A percentile compares a stretch with the other conserved stretches of the same genome.
Evolutionary conservation across 116 monocot species (phyloP).

Genomic region (Zostera marina): DNA sequence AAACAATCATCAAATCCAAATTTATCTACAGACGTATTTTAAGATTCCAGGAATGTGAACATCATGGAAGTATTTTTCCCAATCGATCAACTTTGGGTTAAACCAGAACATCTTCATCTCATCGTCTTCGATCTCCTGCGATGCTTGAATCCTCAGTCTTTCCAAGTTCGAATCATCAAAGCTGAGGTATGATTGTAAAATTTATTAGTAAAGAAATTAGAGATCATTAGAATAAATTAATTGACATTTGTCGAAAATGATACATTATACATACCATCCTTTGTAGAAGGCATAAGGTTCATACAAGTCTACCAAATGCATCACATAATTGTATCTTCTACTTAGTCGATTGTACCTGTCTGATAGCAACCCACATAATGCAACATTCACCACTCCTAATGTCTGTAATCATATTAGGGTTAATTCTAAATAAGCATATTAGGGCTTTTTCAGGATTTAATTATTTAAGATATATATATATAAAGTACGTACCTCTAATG

Average conservation of each 20-base stretch:
- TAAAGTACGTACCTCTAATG: slow-evolving; percentile 13
- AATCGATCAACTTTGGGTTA: slow-evolving; percentile 30
- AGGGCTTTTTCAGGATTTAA: no score
- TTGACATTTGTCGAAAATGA: no score
- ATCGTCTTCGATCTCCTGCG: neutral
- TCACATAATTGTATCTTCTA: slow-evolving; percentile 19
- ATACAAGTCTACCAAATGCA: slow-evolving; percentile 35
- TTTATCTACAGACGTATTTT: slow-evolving; percentile 16
- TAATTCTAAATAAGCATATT: no score
- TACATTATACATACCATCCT: slow-evolving; percentile 24
- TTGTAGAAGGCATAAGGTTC: slow-evolving; percentile 35
- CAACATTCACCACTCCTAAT: slow-evolving; percentile 20
- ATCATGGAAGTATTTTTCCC: slow-evolving; percentile 30
- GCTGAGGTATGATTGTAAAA: slow-evolving; percentile 17
- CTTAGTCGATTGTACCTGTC: slow-evolving; percentile 13
- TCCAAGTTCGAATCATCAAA: slow-evolving; percentile 48
- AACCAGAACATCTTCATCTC: slow-evolving; percentile 15
- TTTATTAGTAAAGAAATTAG: no score
- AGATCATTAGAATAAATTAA: no score
- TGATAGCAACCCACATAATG: slow-evolving; percentile 10
- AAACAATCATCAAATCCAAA: no score
- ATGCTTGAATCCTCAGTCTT: slow-evolving; percentile 11
- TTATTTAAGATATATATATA: no score
- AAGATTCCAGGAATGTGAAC: slow-evolving; percentile 41
- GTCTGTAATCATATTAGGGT: slow-evolving; percentile 11